phyloP scores from a whole-genome alignment of 2,329 filamentous ascomycete genomes.

The Ophiostoma triangulosporum region DNA sequence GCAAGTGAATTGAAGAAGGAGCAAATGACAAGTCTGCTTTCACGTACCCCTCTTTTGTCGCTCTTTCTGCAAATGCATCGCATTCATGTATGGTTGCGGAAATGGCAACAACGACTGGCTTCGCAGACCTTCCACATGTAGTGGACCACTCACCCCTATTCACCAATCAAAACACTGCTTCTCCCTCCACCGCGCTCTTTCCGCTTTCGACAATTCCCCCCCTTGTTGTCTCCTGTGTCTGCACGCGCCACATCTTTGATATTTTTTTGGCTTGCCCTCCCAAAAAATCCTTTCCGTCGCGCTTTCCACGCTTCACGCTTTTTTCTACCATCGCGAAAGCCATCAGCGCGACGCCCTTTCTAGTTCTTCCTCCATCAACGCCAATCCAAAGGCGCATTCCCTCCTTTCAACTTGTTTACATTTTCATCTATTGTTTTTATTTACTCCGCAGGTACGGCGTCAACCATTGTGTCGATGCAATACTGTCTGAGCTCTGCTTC shows the following conservation, averaged over 20 bases:
- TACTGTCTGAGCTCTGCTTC: constrained; percentile 5
- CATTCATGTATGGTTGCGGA: not conserved
- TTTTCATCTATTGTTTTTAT: not conserved
- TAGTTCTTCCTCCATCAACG: not conserved
- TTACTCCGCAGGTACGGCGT: not conserved
- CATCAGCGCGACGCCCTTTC: constrained; percentile 8
- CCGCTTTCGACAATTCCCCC: constrained; percentile 2
- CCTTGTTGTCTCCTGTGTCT: not conserved
- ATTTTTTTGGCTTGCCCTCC: constrained; percentile 6
- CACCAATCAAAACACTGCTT: not conserved
- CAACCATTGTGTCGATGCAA: constrained; percentile 6
- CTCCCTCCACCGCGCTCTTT: not conserved
- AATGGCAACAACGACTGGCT: not conserved
- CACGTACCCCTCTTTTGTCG: not conserved
- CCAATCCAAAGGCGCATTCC: constrained; percentile 4
- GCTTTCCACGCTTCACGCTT: constrained; percentile 4
- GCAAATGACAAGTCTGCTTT: not conserved
- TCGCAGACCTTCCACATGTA: not conserved
- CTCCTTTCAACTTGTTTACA: not conserved
- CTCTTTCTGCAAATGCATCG: not conserved
- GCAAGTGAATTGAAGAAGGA: not conserved
- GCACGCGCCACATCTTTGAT: constrained; percentile 10
- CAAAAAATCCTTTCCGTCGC: constrained; percentile 1
- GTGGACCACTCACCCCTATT: not conserved
- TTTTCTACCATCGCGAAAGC: constrained; percentile 7